phyloP scores from a whole-genome alignment of 768 basidiomycete genomes.

The Phylloporus sp. region DNA sequence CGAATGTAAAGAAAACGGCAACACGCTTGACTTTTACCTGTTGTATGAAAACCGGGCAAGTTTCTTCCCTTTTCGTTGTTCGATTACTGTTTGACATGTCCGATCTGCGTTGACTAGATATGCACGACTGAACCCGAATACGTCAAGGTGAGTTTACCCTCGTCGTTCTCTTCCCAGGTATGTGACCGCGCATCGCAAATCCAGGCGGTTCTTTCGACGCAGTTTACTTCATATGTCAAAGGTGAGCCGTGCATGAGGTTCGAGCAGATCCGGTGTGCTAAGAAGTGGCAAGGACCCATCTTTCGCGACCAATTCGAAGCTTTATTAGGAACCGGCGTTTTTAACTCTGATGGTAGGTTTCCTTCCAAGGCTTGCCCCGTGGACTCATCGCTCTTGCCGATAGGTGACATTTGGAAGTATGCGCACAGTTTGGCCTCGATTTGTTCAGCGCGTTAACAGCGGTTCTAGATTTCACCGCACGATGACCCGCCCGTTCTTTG shows the following conservation, averaged over 20 bases:
- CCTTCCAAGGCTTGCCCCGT: neutral
- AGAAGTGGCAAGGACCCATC: slow-evolving; percentile 18
- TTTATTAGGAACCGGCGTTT: slow-evolving; percentile 36
- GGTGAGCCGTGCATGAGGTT: slow-evolving; percentile 18
- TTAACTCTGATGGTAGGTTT: slow-evolving; percentile 38
- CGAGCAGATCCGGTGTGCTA: slow-evolving; percentile 2
- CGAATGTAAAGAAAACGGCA: slow-evolving; percentile 18
- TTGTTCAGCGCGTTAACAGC: neutral
- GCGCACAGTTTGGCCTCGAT: neutral
- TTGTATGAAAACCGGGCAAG: slow-evolving; percentile 29
- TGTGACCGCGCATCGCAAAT: neutral
- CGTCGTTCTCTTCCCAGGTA: neutral
- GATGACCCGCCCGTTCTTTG: slow-evolving; percentile 44
- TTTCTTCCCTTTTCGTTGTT: neutral
- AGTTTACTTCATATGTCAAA: slow-evolving; percentile 43
- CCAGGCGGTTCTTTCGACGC: slow-evolving; percentile 42
- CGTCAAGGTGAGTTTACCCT: slow-evolving; percentile 29
- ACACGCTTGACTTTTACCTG: slow-evolving; percentile 21
- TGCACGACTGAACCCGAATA: slow-evolving; percentile 38
- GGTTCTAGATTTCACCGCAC: slow-evolving; percentile 36
- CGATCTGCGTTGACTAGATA: slow-evolving; percentile 23
- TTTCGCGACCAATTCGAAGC: slow-evolving; percentile 23
- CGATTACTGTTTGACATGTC: neutral
- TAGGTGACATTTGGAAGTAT: slow-evolving; percentile 40
- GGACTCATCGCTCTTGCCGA: neutral